phyloP scores from a whole-genome alignment of 2,329 filamentous ascomycete genomes.

The Purpureocillium lavendulum region DNA sequence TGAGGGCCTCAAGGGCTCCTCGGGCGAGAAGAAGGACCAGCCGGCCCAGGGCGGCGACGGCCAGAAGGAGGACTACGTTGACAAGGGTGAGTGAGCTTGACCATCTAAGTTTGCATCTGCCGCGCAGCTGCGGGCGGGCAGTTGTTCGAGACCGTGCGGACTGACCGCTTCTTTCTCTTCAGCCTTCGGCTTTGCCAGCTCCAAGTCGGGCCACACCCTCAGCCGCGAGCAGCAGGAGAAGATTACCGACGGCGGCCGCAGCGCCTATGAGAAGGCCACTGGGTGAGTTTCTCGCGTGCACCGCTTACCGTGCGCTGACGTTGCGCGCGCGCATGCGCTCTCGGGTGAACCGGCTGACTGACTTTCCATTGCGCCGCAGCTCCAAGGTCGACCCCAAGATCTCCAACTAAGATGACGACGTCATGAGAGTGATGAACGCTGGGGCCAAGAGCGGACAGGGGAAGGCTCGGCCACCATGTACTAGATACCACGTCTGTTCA shows the following conservation, averaged over 20 bases:
- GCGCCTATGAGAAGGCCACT: constrained; percentile 25
- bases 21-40: constrained; percentile 9
- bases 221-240: constrained; percentile 26
- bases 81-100: constrained; percentile 25
- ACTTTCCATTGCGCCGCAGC: too few species aligned
- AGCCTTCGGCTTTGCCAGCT: constrained; percentile 21
- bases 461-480: too few species aligned
- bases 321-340: not conserved
- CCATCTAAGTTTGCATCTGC: too few species aligned
- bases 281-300: constrained; percentile 21
- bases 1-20: constrained; percentile 9
- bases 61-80: constrained; percentile 25
- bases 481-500: constrained; percentile 1
- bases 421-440: not conserved
- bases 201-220: constrained; percentile 27
- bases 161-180: not conserved
- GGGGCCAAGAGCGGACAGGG: too few species aligned
- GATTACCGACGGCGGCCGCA: constrained; percentile 27
- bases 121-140: too few species aligned
- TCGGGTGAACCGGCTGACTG: too few species aligned
- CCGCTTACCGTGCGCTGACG: not conserved
- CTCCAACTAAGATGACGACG: constrained; percentile 24
- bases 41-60: constrained; percentile 3
- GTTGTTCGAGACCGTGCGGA: too few species aligned
- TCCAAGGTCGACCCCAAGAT: constrained; percentile 21